Conservation (phyloP, 2,329 filamentous ascomycete species). For the Neofusicoccum ribis region DNA sequence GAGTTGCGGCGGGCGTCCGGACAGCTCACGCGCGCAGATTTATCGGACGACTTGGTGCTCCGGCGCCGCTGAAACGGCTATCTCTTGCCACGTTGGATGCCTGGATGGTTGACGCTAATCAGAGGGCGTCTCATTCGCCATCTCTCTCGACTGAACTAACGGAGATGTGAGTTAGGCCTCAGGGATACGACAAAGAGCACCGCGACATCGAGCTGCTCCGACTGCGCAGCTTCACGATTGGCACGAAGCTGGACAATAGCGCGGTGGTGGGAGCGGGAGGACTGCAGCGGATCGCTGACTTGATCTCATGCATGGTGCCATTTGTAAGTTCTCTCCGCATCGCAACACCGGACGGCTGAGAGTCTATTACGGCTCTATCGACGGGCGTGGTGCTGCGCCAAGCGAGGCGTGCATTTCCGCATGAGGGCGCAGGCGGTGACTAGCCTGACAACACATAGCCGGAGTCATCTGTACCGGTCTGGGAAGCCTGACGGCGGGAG, state of each 20-base stretch:
- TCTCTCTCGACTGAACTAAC: not conserved
- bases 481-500: constrained; percentile 13
- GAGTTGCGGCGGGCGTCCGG: not conserved
- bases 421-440: constrained; percentile 11
- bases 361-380: constrained; percentile 15
- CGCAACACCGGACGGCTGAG: not conserved
- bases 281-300: constrained; percentile 63
- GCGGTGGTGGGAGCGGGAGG: constrained; percentile 63
- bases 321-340: constrained; percentile 65
- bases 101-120: constrained; percentile 11
- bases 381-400: not conserved
- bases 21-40: constrained; percentile 1
- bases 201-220: constrained; percentile 78
- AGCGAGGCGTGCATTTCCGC: constrained; percentile 5
- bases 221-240: constrained; percentile 75
- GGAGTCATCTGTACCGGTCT: constrained; percentile 6
- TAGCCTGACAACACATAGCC: constrained; percentile 8
- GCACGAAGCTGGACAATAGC: constrained; percentile 63
- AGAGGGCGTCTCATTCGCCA: constrained; percentile 6
- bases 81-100: constrained; percentile 12
- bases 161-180: constrained; percentile 16
- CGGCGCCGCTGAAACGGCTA: constrained; percentile 2
- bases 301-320: constrained; percentile 69
- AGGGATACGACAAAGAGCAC: constrained; percentile 76
- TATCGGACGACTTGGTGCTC: not conserved